Conservation (phyloP, 78 protist genomes). For the Planoprotostelium fungivorum region DNA sequence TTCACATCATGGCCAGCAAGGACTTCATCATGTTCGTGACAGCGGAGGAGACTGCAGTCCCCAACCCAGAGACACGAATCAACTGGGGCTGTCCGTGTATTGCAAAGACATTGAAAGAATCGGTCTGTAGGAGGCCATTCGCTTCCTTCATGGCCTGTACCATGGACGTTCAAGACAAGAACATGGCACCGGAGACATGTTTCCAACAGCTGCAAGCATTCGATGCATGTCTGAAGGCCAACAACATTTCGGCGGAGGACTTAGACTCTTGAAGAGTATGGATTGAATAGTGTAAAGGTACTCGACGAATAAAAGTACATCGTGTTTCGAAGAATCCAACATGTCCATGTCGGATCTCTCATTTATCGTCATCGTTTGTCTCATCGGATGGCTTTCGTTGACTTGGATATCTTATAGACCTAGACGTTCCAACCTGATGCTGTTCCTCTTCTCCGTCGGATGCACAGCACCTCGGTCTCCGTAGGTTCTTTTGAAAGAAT, state of each 20-base stretch:
- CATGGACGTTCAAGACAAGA: background rate
- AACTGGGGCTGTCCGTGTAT: background rate
- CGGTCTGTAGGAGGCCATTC: background rate
- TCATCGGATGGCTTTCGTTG: too few species aligned
- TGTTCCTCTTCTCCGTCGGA: too few species aligned
- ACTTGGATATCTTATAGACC: too few species aligned
- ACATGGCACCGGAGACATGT: background rate
- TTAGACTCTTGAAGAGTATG: background rate
- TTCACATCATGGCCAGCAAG: background rate
- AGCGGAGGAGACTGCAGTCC: background rate
- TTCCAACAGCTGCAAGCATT: background rate
- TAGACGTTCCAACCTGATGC: too few species aligned
- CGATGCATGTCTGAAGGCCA: background rate
- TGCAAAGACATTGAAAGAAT: background rate
- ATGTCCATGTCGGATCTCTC: background rate
- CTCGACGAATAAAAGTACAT: background rate
- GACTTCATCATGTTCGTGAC: background rate
- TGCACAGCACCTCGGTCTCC: too few species aligned
- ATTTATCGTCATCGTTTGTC: background rate
- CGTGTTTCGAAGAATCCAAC: background rate
- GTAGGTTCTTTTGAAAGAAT: too few species aligned
- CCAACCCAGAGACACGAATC: background rate
- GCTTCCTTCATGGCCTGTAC: background rate
- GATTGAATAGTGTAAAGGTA: background rate
- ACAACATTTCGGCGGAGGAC: background rate